Percentiles rank a stretch among this genome's conserved stretches.
Evolutionary conservation across 2,329 filamentous ascomycete species (phyloP).

Genomic region (Cladosporium sp.): DNA sequence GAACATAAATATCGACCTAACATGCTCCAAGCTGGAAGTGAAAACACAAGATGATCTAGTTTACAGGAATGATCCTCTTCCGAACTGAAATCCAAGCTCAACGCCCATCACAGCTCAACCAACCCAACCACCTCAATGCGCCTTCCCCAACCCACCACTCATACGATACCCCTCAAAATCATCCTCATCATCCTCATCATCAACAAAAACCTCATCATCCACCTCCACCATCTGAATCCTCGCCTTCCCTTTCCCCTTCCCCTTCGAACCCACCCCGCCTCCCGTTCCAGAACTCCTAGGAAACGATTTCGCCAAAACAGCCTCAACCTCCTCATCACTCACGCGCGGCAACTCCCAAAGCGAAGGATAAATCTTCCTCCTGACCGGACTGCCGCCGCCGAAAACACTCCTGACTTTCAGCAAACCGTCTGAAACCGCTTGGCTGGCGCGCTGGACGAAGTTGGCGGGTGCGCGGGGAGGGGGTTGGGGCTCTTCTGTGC

Average conservation of each 20-base stretch:
- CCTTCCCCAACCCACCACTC: neutral
- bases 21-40: too few species aligned
- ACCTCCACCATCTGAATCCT: neutral
- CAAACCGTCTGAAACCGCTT: neutral
- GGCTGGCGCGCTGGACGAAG: neutral
- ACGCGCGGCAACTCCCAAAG: conserved; percentile 4
- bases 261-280: neutral
- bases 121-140: neutral
- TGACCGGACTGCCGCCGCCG: neutral
- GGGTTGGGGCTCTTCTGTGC: neutral
- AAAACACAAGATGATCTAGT: too few species aligned
- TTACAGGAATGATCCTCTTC: too few species aligned
- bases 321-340: neutral
- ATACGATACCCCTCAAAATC: neutral
- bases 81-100: too few species aligned
- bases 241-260: neutral
- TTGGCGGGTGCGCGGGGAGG: neutral
- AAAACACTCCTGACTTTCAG: neutral
- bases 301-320: neutral
- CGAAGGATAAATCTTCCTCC: neutral
- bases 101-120: neutral
- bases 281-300: too few species aligned
- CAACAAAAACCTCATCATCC: neutral
- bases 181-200: neutral
- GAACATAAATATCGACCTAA: too few species aligned